A percentile compares a stretch with the other conserved stretches of the same genome.
These are phyloP conservation scores for Cyberlindnera bimundalis DNA, from an alignment of 805 yeast species.

Conservation along the genomic window DNA sequence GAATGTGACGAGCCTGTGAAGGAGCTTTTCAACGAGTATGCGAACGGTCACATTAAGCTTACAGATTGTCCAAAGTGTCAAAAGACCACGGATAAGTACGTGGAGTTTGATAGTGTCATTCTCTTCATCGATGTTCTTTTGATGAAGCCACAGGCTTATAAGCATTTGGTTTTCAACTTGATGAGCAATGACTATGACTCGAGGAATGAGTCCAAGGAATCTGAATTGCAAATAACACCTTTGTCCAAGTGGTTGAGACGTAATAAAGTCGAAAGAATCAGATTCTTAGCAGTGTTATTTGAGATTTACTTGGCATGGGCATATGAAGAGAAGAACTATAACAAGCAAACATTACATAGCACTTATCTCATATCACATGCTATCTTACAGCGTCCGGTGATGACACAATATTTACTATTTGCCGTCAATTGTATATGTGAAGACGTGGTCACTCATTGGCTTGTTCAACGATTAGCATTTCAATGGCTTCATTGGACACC, in stretches of 20 bases:
- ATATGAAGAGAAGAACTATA: conserved; percentile 62
- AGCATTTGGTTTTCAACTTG: conserved; percentile 81
- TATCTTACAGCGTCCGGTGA: conserved; percentile 34
- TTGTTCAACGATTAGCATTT: conserved; percentile 32
- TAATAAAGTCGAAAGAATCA: conserved; percentile 39
- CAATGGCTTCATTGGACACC: conserved; percentile 30
- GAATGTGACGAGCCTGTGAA: conserved; percentile 73
- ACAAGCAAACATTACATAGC: conserved; percentile 16
- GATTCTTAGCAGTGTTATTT: conserved; percentile 65
- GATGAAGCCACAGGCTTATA: conserved; percentile 81
- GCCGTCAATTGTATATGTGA: conserved; percentile 49
- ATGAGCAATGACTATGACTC: conserved; percentile 27
- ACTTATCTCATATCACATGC: conserved; percentile 30
- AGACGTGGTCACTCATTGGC: conserved; percentile 37
- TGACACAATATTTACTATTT: conserved; percentile 55
- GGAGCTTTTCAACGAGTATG: conserved; percentile 66
- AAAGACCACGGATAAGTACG: conserved; percentile 80
- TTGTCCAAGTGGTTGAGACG: conserved; percentile 1
- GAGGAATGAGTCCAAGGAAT: background rate
- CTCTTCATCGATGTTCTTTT: conserved; percentile 80
- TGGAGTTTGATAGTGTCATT: conserved; percentile 84
- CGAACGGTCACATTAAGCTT: conserved; percentile 73
- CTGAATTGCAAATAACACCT: background rate
- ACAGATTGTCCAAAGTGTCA: conserved; percentile 74
- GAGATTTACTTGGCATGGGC: conserved; percentile 95